Evolutionary conservation across 805 yeast genomes (phyloP).

Genomic region (Cyberlindnera misumaiensis): DNA sequence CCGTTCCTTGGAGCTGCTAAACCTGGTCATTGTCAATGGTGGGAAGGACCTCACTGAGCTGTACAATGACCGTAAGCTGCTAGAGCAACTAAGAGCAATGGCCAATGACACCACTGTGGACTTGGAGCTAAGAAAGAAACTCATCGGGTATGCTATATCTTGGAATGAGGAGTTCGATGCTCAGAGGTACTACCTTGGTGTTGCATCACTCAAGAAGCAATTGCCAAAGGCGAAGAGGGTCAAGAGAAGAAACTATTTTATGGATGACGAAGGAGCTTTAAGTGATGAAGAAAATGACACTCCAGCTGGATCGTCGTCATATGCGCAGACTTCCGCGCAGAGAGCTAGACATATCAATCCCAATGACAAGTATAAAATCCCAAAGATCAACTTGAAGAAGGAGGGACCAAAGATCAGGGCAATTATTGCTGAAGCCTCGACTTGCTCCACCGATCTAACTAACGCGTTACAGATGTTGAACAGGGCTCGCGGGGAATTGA

Average conservation of each 20-base stretch:
- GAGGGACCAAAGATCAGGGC: slow-evolving; percentile 68
- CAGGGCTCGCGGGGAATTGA: slow-evolving; percentile 38
- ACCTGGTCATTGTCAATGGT: slow-evolving; percentile 54
- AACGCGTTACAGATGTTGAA: slow-evolving; percentile 46
- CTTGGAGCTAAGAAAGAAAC: slow-evolving; percentile 39
- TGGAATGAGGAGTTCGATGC: slow-evolving; percentile 62
- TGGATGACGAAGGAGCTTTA: slow-evolving; percentile 41
- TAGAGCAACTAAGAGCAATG: slow-evolving; percentile 54
- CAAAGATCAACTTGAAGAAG: slow-evolving; percentile 57
- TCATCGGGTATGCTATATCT: slow-evolving; percentile 45
- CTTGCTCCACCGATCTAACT: slow-evolving; percentile 61
- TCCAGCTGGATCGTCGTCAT: slow-evolving; percentile 14
- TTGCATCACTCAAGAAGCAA: slow-evolving; percentile 39
- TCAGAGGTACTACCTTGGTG: slow-evolving; percentile 39
- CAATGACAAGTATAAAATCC: slow-evolving; percentile 51
- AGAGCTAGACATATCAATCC: slow-evolving; percentile 15
- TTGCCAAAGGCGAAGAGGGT: slow-evolving; percentile 31
- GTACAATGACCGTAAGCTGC: slow-evolving; percentile 61
- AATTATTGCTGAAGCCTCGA: slow-evolving; percentile 67
- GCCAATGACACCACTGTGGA: slow-evolving; percentile 39
- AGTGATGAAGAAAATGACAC: slow-evolving; percentile 25
- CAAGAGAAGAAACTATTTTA: slow-evolving; percentile 28
- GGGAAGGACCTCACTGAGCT: slow-evolving; percentile 31
- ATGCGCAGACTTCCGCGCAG: neutral
- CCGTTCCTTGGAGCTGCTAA: slow-evolving; percentile 58